Evolutionary conservation across 2,329 filamentous ascomycete genomes (phyloP).

Genomic region (Bipolaris zeicola): DNA sequence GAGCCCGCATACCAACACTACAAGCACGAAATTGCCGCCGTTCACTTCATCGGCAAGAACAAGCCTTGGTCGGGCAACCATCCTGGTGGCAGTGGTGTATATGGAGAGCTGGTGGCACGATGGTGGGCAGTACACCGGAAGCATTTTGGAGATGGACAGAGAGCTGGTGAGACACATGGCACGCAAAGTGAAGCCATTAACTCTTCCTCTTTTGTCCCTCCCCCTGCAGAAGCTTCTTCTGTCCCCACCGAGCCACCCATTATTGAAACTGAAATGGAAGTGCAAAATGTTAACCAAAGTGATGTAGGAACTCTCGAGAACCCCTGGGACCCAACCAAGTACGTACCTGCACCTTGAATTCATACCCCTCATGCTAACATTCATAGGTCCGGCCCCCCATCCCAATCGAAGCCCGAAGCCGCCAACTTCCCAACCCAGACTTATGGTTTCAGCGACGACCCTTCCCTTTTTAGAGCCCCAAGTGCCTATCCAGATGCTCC

Average conservation of each 20-base stretch:
- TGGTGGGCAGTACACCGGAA: constrained; percentile 97
- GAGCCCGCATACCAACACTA: constrained; percentile 93
- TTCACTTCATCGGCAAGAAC: constrained; percentile 90
- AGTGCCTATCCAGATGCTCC: constrained; percentile 80
- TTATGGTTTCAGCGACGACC: constrained; percentile 83
- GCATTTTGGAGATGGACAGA: constrained; percentile 62
- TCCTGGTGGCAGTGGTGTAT: constrained; percentile 64
- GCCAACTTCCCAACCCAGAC: constrained; percentile 77
- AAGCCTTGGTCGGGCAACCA: constrained; percentile 75
- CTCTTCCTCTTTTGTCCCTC: constrained; percentile 21
- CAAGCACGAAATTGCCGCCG: constrained; percentile 83
- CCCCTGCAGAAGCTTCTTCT: constrained; percentile 35
- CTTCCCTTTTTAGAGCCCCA: constrained; percentile 76
- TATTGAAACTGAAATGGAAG: constrained; percentile 51
- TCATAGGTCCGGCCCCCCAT: constrained; percentile 55
- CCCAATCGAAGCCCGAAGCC: constrained; percentile 80
- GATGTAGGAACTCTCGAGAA: constrained; percentile 52
- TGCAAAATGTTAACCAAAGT: constrained; percentile 53
- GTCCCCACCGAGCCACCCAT: constrained; percentile 51
- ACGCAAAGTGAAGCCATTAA: constrained; percentile 11
- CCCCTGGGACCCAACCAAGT: constrained; percentile 68
- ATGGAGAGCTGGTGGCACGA: constrained; percentile 79
- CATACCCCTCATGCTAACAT: constrained; percentile 11
- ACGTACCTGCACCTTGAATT: constrained; percentile 33
- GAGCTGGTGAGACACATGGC: constrained; percentile 15